Base-by-base conservation (phyloP, 164 flowering plant species). In the Vitis rotundifolia region DNA sequence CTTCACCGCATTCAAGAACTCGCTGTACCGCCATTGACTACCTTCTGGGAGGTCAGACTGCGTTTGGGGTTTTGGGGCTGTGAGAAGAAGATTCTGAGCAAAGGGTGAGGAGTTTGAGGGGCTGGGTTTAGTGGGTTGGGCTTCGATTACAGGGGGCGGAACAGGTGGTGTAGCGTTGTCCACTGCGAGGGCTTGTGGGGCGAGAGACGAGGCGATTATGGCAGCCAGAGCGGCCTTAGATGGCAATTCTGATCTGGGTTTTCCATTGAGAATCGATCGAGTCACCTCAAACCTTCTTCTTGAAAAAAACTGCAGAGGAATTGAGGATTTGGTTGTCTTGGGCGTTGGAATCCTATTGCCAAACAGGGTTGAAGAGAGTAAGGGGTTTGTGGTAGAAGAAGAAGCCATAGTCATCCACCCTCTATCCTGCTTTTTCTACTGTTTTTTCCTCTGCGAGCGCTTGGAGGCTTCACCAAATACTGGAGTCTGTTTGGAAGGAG, bases 21-120 rank as follows among this genome's bases (percentile, higher is more conserved):
- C 99, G 72, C 99, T 92, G 86, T 94, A 94, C 9, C 97, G 76
- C 99, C 99, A 94, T 62, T 92, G 90, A 55, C 83, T 68, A 12
- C 99, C 97, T 7, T 94, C 99, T 2, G 99, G 99, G 56, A 94
- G 84, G 73, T 92, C 97, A 54, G 93, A 16, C 67, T 70, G 75
- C 2, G 91, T 15, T 52, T 80, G 93, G 6, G 95, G 90, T 47
- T 84, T 89, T 0, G 97, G 94, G 16, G 94, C 98, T 0, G 87
- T 87, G 44, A 86, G 76, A 67, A 81, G 70, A 4, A 90, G 79
- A 50, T 80, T 80, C 59, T 92, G 93, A 5, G 88, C 49, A 64
- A 92, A 87, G 62, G 91, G 89, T 0, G 87, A 81, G 2, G 86
- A 15, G 37, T 76, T 70, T 11, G 83, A 56, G 12, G 85, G 58